Base-by-base conservation (phyloP, 768 basidiomycete genomes). In the Psilocybe sp. region DNA sequence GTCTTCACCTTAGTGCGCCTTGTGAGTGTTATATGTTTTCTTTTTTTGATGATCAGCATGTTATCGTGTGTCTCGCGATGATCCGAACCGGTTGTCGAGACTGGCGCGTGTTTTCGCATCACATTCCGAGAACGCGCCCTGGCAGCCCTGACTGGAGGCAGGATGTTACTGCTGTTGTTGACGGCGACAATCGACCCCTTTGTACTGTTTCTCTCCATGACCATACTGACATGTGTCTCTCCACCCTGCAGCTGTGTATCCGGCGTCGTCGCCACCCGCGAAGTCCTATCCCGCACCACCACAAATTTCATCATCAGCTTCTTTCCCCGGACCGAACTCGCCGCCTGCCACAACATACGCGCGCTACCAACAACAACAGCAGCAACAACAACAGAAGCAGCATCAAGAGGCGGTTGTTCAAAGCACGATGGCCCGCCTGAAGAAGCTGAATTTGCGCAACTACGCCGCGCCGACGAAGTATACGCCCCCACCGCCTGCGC, bases 381-480 rank as follows among this genome's bases (percentile, higher is more conserved):
- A 20, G 32, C 43, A 37, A 36, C 49, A 16, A 41, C 59, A 45
- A 13, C 47, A 51, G 35, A 44, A 54, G 11, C 57, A 62, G 34
- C 56, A 53, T 13, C 57, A 63, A 35, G 58, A 59, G 8, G 65
- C 68, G 18, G 42, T 66, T 14, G 62, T 71, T 0, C 67, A 72
- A 52, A 68, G 66, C 7, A 69, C 70, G 5, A 52, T 70, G 6
- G 55, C 58, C 28, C 53, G 70, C 34, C 52, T 74, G 16, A 67
- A 65, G 50, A 67, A 68, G 60, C 63, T 81, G 39, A 75, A 71
- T 44, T 58, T 80, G 50, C 67, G 66, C 54, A 81, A 80, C 63
- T 81, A 81, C 54, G 76, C 77, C 8, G 75, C 76, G 5, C 78
- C 79, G n/a, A 50, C 51, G 34, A 38, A 28, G 44, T 44, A 49